These are phyloP conservation scores for Debaryomyces castellii DNA, from an alignment of 805 yeast genomes.

Conservation along the genomic window DNA sequence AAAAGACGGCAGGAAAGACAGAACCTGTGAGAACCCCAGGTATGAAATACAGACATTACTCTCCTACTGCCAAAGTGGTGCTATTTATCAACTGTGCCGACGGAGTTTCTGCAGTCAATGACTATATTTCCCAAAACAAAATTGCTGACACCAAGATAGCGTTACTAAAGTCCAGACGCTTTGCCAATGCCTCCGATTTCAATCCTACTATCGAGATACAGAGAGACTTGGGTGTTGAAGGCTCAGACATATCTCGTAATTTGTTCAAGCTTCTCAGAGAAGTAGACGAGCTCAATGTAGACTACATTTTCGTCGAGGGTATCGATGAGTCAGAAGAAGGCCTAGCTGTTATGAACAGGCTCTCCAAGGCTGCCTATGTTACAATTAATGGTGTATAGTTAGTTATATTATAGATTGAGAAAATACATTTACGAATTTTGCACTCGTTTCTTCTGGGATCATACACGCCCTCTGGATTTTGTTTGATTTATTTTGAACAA, in stretches of 20 bases:
- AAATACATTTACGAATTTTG: background rate
- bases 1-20: constrained; percentile 56
- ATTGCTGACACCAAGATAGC: constrained; percentile 44
- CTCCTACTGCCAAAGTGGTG: constrained; percentile 83
- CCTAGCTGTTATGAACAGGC: constrained; percentile 89
- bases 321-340: constrained; percentile 77
- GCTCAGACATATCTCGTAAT: constrained; percentile 68
- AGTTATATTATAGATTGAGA: background rate
- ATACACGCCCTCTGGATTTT: background rate
- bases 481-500: background rate
- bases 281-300: constrained; percentile 69
- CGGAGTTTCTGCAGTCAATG: constrained; percentile 34
- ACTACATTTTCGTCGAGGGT: constrained; percentile 81
- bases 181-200: constrained; percentile 22
- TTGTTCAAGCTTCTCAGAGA: constrained; percentile 72
- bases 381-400: constrained; percentile 20
- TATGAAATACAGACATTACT: constrained; percentile 95
- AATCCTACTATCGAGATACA: constrained; percentile 20
- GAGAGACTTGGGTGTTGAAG: constrained; percentile 43
- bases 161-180: constrained; percentile 44
- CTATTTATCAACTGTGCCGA: constrained; percentile 55
- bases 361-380: constrained; percentile 76
- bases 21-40: constrained; percentile 93
- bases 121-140: constrained; percentile 18
- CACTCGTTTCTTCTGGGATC: background rate